Conservation (phyloP, 2,329 filamentous ascomycete species). For the Calonectria honghensis region DNA sequence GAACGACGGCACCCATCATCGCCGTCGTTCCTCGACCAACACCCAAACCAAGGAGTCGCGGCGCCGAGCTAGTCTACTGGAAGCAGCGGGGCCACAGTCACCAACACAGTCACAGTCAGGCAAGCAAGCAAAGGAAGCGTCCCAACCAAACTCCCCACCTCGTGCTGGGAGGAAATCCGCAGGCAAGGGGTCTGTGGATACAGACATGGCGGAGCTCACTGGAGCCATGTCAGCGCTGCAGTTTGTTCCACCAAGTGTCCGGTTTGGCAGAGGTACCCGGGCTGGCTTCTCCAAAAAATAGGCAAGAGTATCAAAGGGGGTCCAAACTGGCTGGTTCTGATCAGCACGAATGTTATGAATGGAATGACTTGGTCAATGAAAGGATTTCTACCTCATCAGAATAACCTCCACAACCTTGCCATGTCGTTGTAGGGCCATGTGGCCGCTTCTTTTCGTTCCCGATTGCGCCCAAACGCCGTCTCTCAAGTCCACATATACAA, state of each 20-base stretch:
- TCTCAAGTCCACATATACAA: conserved; percentile 23
- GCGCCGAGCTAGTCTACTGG: conserved; percentile 59
- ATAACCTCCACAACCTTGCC: conserved; percentile 39
- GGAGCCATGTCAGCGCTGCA: conserved; percentile 82
- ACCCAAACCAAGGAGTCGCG: conserved; percentile 58
- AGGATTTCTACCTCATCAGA: conserved; percentile 61
- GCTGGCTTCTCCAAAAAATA: conserved; percentile 72
- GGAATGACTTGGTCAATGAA: conserved; percentile 56
- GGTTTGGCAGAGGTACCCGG: conserved; percentile 75
- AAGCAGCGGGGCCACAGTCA: conserved; percentile 49
- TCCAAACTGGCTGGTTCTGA: conserved; percentile 53
- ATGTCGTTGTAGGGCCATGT: conserved; percentile 32
- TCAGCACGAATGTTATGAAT: conserved; percentile 60
- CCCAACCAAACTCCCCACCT: conserved; percentile 44
- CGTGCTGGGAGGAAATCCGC: conserved; percentile 43
- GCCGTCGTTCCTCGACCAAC: conserved; percentile 68
- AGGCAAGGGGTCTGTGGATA: conserved; percentile 60
- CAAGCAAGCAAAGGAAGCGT: conserved; percentile 41
- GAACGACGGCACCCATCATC: conserved; percentile 71
- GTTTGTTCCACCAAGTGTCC: conserved; percentile 81
- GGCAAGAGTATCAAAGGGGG: conserved; percentile 38
- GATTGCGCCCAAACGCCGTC: conserved; percentile 53
- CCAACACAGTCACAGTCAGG: conserved; percentile 35
- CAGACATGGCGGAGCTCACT: conserved; percentile 78
- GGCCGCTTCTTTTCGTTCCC: conserved; percentile 39